A percentile compares a stretch with the other conserved stretches of the same genome.
These are phyloP conservation scores for Eucalyptus erythrocorys DNA, from an alignment of 345 rosid genomes.

Conservation along the genomic window DNA sequence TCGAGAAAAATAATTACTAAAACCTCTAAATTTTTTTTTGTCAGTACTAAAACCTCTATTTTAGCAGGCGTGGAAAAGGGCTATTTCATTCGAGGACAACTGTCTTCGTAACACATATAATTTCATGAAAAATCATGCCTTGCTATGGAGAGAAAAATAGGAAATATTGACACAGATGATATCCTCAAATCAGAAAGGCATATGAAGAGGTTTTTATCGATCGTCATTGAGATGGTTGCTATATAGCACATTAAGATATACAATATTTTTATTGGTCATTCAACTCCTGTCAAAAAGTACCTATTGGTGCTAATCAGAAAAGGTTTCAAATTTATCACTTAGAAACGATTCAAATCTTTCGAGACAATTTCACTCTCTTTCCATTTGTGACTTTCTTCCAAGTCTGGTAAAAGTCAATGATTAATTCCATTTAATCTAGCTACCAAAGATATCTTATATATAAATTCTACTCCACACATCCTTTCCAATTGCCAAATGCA, in stretches of 20 bases:
- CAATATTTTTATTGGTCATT: background rate
- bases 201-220: background rate
- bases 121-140: background rate
- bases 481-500: background rate
- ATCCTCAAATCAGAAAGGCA: background rate
- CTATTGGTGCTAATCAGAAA: accelerated
- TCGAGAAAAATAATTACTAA: background rate
- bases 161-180: background rate
- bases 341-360: background rate
- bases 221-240: background rate
- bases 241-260: background rate
- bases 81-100: background rate
- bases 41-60: too few relatives aligned
- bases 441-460: background rate
- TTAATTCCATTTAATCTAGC: background rate
- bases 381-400: background rate
- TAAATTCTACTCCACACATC: background rate
- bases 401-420: background rate
- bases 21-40: background rate
- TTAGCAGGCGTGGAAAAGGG: background rate
- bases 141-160: background rate
- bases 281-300: accelerated
- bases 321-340: background rate
- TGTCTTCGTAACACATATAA: too few relatives aligned
- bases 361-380: background rate